Conservation (phyloP, 441 rosid species). For the Kokia cookei region DNA sequence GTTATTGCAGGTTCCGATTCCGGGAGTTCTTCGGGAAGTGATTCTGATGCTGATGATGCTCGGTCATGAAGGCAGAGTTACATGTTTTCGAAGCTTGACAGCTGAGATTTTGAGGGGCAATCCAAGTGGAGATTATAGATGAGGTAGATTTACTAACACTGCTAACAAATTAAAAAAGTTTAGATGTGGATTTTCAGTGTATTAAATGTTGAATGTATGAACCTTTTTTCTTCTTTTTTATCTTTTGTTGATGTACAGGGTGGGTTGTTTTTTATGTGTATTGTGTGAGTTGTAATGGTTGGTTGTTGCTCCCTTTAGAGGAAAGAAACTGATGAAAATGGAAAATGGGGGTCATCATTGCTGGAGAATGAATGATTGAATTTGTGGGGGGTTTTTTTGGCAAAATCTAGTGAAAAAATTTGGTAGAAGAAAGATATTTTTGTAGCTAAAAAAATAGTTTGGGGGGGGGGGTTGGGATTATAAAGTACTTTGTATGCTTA, state of each 20-base stretch:
- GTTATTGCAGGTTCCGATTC: slow-evolving; percentile 69
- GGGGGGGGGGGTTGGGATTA: slow-evolving; percentile 7
- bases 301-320: neutral
- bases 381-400: neutral
- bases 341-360: neutral
- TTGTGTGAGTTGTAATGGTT: slow-evolving; percentile 6
- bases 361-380: neutral
- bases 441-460: slow-evolving; percentile 12
- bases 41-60: slow-evolving; percentile 75
- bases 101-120: slow-evolving; percentile 3
- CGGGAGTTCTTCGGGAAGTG: slow-evolving; percentile 91
- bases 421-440: slow-evolving; percentile 9
- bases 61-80: slow-evolving; percentile 27
- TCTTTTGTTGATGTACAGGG: slow-evolving; percentile 22
- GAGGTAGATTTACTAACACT: slow-evolving; percentile 16
- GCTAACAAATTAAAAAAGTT: neutral
- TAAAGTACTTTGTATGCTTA: slow-evolving; percentile 28
- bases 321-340: neutral
- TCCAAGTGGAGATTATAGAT: neutral
- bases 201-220: neutral
- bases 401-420: slow-evolving; percentile 17
- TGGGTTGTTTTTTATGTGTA: slow-evolving; percentile 12
- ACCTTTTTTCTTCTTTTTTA: neutral
- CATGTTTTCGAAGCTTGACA: neutral
- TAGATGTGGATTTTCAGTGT: neutral